These are phyloP conservation scores for Aspergillus carlsbadensis DNA, from an alignment of 495 filamentous ascomycete genomes.

Conservation along the genomic window DNA sequence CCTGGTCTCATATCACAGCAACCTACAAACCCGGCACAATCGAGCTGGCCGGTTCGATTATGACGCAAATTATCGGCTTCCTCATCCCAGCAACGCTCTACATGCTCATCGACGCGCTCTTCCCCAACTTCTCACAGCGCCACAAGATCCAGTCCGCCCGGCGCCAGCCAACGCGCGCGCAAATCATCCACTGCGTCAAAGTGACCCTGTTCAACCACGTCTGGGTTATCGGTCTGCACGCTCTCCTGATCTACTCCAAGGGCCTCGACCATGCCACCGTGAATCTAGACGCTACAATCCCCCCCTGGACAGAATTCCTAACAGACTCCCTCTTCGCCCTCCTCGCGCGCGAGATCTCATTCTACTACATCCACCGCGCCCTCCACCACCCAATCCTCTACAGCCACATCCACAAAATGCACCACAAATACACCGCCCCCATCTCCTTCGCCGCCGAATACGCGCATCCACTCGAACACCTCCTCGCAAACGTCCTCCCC, in stretches of 20 bases:
- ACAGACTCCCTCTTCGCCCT: conserved; percentile 38
- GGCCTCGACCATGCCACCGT: neutral
- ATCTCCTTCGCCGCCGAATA: conserved; percentile 51
- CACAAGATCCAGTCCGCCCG: conserved; percentile 49
- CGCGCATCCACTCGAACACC: conserved; percentile 49
- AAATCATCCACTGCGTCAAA: conserved; percentile 37
- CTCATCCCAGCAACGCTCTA: conserved; percentile 40
- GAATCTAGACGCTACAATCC: neutral
- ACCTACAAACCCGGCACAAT: conserved; percentile 15
- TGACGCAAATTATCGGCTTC: conserved; percentile 42
- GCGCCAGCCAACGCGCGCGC: conserved; percentile 36
- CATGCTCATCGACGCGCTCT: conserved; percentile 31
- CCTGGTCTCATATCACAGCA: neutral
- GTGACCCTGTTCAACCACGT: conserved; percentile 38
- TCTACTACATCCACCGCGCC: conserved; percentile 50
- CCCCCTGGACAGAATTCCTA: neutral
- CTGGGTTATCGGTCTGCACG: conserved; percentile 24
- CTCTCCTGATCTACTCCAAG: conserved; percentile 24
- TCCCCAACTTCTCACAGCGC: conserved; percentile 39
- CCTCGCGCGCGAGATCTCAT: conserved; percentile 44
- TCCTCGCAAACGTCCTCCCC: conserved; percentile 45
- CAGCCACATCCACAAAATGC: conserved; percentile 44
- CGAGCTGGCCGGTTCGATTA: conserved; percentile 37
- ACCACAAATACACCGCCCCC: conserved; percentile 51
- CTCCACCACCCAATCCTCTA: conserved; percentile 48